Conservation (phyloP, 202 grass and related monocot species). For the Setaria viridis region DNA sequence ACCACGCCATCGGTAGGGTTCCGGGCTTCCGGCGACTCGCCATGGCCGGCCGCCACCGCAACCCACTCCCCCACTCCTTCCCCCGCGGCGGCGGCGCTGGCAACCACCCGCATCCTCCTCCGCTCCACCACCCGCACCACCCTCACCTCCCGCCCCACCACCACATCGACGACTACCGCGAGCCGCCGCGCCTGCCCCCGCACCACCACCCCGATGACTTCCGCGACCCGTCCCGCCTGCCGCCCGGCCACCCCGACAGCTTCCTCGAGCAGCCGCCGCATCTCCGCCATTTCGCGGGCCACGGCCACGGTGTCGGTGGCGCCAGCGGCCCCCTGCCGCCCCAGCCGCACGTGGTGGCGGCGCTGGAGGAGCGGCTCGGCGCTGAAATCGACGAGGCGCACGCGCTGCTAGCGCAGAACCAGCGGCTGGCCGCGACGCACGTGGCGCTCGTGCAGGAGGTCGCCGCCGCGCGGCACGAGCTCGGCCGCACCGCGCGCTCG, state of each 20-base stretch:
- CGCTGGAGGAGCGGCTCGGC: slow-evolving; percentile 79
- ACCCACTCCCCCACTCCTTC: slow-evolving; percentile 43
- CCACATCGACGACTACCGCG: slow-evolving; percentile 56
- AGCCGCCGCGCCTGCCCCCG: slow-evolving; percentile 43
- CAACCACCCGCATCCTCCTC: slow-evolving; percentile 44
- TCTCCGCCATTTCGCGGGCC: slow-evolving; percentile 48
- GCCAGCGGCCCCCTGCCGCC: slow-evolving; percentile 35
- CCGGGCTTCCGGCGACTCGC: slow-evolving; percentile 53
- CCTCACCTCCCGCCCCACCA: slow-evolving; percentile 37
- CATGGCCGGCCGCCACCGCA: slow-evolving; percentile 71
- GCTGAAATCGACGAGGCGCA: slow-evolving; percentile 86
- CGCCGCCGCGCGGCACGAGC: slow-evolving; percentile 71
- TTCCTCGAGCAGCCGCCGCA: slow-evolving; percentile 46
- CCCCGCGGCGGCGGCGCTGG: slow-evolving; percentile 21
- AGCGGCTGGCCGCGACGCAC: slow-evolving; percentile 90
- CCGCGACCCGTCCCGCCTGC: slow-evolving; percentile 46
- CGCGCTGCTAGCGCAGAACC: slow-evolving; percentile 77
- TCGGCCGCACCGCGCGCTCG: slow-evolving; percentile 55
- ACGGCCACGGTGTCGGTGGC: slow-evolving; percentile 40
- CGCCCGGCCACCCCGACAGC: slow-evolving; percentile 36
- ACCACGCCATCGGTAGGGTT: slow-evolving; percentile 48
- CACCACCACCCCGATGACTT: slow-evolving; percentile 53
- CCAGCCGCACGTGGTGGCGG: slow-evolving; percentile 52
- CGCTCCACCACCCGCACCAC: slow-evolving; percentile 34
- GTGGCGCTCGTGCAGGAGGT: slow-evolving; percentile 97